Base-by-base conservation (phyloP, 352 stramenopile species). In the Globisporangium irregulare region DNA sequence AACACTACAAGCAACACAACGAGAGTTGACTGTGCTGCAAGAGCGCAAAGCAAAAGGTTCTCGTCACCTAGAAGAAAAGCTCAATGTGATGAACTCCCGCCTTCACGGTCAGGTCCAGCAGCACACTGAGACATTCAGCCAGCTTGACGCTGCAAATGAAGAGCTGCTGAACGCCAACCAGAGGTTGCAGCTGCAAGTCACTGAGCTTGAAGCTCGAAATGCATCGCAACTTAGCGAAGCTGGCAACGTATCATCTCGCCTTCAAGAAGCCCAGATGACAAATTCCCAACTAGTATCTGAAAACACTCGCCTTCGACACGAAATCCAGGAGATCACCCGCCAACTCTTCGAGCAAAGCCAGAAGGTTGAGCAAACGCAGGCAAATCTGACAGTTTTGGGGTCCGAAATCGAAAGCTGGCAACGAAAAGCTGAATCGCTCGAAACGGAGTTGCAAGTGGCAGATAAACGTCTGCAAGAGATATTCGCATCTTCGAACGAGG, bases 261-360 rank as follows among this genome's bases (percentile, higher is more conserved):
- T 61, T 2, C n/a, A 34, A 41, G 43, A 58, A 38, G 34, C 6
- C 20, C 43, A 58, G 10, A 1, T 9, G 4, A 14, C 20, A 18
- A 58, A 58, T 10, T 18, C 1, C 12, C 60, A 34, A 1, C 43
- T 58, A 14, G 22, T 0, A 14, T 58, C 6, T n/a, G 46, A 43
- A 2, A 22, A 41, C 7, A 32, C 18, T 43, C 55, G 27, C n/a
- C 60, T 58, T 58, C 60, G 72, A 54, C 20, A 14, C 8, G 77
- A 86, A 6, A 15, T 75, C 0, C 48, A 56, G 3, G 71, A 74
- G 6, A 7, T 14, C n/a, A 4, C 29, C 9, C 43, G 20, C 12
- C 41, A 58, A 12, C 20, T 34, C 14, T 2, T 4, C 10, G 10
- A 25, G 32, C 22, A 41, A 10, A 36, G 27, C 4, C 50, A 67